Conservation (phyloP, 1,139 yeast genomes). For the Candida neerlandica region DNA sequence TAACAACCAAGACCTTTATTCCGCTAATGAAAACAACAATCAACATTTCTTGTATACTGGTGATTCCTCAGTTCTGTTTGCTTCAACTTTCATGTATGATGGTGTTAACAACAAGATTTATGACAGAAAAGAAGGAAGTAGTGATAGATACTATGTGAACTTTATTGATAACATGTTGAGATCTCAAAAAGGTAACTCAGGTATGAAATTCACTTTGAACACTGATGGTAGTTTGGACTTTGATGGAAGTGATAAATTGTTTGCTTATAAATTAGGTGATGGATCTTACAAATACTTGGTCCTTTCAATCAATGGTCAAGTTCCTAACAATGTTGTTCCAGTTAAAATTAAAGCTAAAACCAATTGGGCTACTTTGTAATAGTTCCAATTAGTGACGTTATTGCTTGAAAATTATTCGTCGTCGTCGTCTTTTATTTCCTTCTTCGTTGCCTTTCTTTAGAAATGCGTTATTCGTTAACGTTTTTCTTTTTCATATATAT, state of each 20-base stretch:
- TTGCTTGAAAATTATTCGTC: not conserved
- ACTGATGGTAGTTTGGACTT: constrained; percentile 2
- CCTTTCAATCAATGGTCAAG: not conserved
- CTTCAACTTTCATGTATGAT: not conserved
- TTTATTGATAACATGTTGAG: constrained; percentile 1
- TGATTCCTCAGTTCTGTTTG: not conserved
- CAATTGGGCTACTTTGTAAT: constrained; percentile 4
- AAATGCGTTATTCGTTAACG: not conserved
- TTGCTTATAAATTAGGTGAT: constrained; percentile 1
- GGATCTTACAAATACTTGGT: not conserved
- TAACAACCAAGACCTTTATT: not conserved
- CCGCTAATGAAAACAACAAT: not conserved
- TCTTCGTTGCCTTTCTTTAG: not conserved
- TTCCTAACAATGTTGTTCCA: not conserved
- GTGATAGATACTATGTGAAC: not conserved
- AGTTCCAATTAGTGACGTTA: not conserved
- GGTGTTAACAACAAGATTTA: not conserved
- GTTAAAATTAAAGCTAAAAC: constrained; percentile 1
- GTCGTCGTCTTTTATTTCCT: not conserved
- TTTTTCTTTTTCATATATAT: not conserved
- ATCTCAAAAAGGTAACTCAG: not conserved
- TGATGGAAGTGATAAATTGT: constrained; percentile 1
- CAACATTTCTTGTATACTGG: constrained; percentile 1
- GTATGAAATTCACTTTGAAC: not conserved
- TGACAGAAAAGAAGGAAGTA: not conserved